Base-by-base conservation (phyloP, 2,329 filamentous ascomycete species). In the Colletotrichum simmondsii region DNA sequence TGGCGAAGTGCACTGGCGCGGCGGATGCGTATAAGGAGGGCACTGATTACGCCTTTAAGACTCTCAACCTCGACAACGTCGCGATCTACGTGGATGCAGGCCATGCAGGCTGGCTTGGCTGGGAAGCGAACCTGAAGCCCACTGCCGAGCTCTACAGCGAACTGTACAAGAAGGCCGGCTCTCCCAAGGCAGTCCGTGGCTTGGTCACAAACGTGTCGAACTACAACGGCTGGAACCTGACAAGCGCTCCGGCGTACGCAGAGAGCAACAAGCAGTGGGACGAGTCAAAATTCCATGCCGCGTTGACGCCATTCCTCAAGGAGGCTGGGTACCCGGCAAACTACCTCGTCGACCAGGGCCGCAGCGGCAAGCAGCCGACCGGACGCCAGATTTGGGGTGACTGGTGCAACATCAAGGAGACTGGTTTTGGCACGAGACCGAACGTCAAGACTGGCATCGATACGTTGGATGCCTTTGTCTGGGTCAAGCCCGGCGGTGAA, bases 331-430 rank as follows among this genome's bases (percentile, higher is more conserved):
- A 57, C 68, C 74, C 74, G 2, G 75, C 75, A 28, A 65, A 76
- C 64, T 74, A 70, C 56, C 49, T 76, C 16, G 69, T 74, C 56
- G 75, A 76, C 56, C 74, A 74, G 59, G 74, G 75, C 46, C 74
- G 75, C 35, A 70, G 62, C 54, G 74, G 74, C 59, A 83, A 85
- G 71, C 88, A 89, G 63, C 88, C 85, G 72, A 87, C 87, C 54
- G 86, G 86, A 46, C 87, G 89, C 77, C 77, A 82, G 67, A 80
- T 80, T 32, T 89, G 88, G 86, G 88, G 88, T 61, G 86, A 90
- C 75, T 91, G 89, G 89, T 91, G 89, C 81, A 91, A 90, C 75
- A 82, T 89, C 68, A 84, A 81, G n/a, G 84, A 83, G 37, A 86
- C 88, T 46, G 89, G 89, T 12, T 90, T 90, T 69, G 89, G 89